Base-by-base conservation (phyloP, 257 asterid genomes). In the Solanum rostratum region DNA sequence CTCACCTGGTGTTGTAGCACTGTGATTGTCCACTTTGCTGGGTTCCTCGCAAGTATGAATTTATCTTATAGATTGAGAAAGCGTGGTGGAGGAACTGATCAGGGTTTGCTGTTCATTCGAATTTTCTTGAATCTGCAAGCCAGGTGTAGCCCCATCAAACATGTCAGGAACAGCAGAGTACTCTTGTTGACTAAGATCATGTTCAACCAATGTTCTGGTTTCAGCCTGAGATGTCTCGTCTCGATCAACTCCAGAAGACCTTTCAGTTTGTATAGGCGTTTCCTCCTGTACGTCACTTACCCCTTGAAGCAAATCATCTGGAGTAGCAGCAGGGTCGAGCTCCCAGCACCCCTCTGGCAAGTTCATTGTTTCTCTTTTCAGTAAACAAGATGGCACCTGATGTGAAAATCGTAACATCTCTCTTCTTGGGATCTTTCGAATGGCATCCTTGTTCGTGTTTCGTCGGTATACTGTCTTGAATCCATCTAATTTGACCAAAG, bases 321-420 rank as follows among this genome's bases (percentile, higher is more conserved):
- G 99, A 60, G 92, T 97, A 8, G 98, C 99, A 87, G 99, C 99
- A 68, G 99, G 97, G 89, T 97, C 99, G 41, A 97, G 98, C 94
- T 97, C 99, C 98, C 98, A 97, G 88, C 98, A 95, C 54, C 96
- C 96, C 83, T 93, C 96, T 0, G 98, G 97, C 92, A 96, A 87
- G 79, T 91, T 89, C 50, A 85, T 55, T 33, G 87, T 88, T 46
- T 88, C 93, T n/a, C 89, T 91, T 83, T 93, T 91, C 22, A 96
- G 98, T 29, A 90, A 88, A 87, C 92, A 92, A 29, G 98, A 91
- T 16, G 99, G 99, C 62, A 96, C 99, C 90, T 89, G 97, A 88
- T 96, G 99, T 3, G 99, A 96, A 91, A 97, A 97, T 37, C 98
- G 90, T 65, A 97, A 73, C 99, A 97, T 97, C 86, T 97, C 99